Base-by-base conservation (phyloP, 2,329 filamentous ascomycete species). In the Fusarium sp. region DNA sequence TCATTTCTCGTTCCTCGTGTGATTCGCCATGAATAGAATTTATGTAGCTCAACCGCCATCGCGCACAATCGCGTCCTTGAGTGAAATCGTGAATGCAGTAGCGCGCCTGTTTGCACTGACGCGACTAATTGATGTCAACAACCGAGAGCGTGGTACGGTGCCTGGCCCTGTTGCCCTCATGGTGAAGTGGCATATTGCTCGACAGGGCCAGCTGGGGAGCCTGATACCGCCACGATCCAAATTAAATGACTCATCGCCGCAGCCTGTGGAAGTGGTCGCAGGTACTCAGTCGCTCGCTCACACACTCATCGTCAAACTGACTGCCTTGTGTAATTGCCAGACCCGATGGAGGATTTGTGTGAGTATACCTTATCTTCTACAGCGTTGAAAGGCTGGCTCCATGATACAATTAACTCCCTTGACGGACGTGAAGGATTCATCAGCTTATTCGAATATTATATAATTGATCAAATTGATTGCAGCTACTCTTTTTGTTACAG, bases 401-500 rank as follows among this genome's bases (percentile, higher is more conserved):
- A 53, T 53, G 18, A 18, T 12, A 39, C 47, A 11, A 41, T 53
- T 39, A 17, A 22, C 27, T 55, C 22, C 33, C 14, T 14, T 31
- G 22, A 44, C 12, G n/a, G 18, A 25, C 10, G 15, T 15, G 7
- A 27, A 18, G 18, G 11, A 18, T 20, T 25, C 7, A 17, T 20
- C 17, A 47, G 25, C 11, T 31, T 22, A 31, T 33, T 18, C 41
- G 36, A 58, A 68, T 46, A 68, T 52, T 61, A 59, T 53, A 39
- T 67, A 45, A 60, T 56, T 35, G 62, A 52, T 64, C 46, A 63
- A 65, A 75, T 70, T 68, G 53, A 41, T 57, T 65, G 38, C 45
- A 75, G 60, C 57, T 72, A 74, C 62, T 62, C 47, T 71, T 74
- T 74, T 64, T 71, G 70, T 74, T 68, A 71, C 52, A 68, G 39